phyloP scores from a whole-genome alignment of 129 eudicot genomes.

The Ambrosia trifida region DNA sequence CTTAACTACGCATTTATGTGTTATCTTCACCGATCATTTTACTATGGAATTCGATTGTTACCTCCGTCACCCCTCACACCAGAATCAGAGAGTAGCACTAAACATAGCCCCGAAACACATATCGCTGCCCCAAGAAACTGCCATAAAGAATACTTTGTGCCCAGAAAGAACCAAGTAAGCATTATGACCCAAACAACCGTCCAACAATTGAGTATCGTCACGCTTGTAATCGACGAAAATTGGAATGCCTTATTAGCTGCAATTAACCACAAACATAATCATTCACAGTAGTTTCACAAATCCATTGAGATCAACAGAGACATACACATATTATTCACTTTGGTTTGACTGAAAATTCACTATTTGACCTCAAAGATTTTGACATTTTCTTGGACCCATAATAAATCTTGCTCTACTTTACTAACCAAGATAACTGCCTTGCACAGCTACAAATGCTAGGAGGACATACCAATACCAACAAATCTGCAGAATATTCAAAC shows the following conservation, averaged over 20 bases:
- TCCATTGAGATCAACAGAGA: not conserved
- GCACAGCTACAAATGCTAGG: conserved; percentile 77
- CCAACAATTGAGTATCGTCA: conserved; percentile 77
- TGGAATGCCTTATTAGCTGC: conserved; percentile 80
- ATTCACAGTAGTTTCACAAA: not conserved
- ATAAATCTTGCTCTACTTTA: not conserved
- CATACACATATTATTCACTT: too few relatives aligned
- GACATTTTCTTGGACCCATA: not conserved
- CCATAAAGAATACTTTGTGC: conserved; percentile 66
- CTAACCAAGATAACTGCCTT: conserved; percentile 81
- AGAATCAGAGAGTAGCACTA: conserved; percentile 75
- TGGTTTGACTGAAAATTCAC: not conserved
- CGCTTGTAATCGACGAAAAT: conserved; percentile 84
- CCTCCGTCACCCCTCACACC: conserved; percentile 75
- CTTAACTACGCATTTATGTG: not conserved
- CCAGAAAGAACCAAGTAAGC: conserved; percentile 74
- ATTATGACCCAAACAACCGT: conserved; percentile 82
- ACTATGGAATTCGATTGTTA: conserved; percentile 19
- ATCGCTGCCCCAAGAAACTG: conserved; percentile 81
- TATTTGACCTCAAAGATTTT: not conserved
- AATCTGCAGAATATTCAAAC: conserved; percentile 50
- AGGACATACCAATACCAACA: conserved; percentile 89
- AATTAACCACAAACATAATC: not conserved
- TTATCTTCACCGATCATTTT: not conserved
- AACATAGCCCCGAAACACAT: conserved; percentile 67